These are phyloP conservation scores for Pisolithus thermaeus DNA, from an alignment of 1,284 basidiomycete species.

Conservation along the genomic window DNA sequence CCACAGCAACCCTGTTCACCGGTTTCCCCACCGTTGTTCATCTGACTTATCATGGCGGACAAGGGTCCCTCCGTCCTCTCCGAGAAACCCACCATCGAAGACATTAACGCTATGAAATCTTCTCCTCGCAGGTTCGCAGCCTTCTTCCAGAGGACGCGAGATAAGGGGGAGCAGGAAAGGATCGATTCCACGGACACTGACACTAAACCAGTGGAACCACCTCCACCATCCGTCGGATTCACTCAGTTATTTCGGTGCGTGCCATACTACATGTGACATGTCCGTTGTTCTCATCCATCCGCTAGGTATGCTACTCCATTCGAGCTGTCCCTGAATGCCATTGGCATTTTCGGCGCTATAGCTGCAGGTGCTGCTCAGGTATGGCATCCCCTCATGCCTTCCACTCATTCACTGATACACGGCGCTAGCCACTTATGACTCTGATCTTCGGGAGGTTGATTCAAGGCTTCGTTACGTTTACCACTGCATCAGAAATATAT, in stretches of 20 bases:
- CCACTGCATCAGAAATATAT: conserved; percentile 18
- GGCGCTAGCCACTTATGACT: conserved; percentile 5
- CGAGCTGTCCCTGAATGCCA: conserved; percentile 31
- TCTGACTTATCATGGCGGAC: too few relatives aligned
- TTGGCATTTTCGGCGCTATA: conserved; percentile 63
- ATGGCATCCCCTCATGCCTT: background rate
- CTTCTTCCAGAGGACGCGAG: background rate
- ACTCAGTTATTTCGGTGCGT: background rate
- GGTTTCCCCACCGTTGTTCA: too few relatives aligned
- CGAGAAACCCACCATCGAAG: too few relatives aligned
- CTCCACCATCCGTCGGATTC: background rate
- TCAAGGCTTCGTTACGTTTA: conserved; percentile 69
- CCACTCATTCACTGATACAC: conserved; percentile 3
- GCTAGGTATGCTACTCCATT: background rate
- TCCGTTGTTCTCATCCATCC: background rate
- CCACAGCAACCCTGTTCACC: too few relatives aligned
- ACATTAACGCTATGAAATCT: too few relatives aligned
- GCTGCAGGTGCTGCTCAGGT: conserved; percentile 76
- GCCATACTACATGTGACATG: background rate
- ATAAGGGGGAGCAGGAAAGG: background rate
- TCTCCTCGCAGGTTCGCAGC: too few relatives aligned
- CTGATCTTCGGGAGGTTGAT: conserved; percentile 78
- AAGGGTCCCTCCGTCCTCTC: too few relatives aligned
- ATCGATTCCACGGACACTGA: background rate
- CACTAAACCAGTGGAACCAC: background rate